phyloP scores from a whole-genome alignment of 805 yeast species.

The Saturnispora sekii region DNA sequence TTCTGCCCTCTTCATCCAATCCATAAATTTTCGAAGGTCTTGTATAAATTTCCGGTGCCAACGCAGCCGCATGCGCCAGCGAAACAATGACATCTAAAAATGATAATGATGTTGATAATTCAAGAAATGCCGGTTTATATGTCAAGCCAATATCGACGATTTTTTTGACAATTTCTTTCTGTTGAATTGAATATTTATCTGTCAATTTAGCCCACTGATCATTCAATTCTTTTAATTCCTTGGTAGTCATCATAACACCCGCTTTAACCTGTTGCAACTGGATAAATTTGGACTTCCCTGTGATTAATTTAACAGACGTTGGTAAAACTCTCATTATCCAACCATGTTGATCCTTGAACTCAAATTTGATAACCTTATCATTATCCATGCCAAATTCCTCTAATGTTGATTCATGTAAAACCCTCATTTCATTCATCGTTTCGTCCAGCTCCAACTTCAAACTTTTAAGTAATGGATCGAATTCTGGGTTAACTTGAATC shows the following conservation, averaged over 20 bases:
- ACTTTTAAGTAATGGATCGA: slow-evolving; percentile 63
- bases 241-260: slow-evolving; percentile 86
- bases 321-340: slow-evolving; percentile 94
- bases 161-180: slow-evolving; percentile 70
- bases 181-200: slow-evolving; percentile 63
- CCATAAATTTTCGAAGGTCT: slow-evolving; percentile 53
- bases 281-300: slow-evolving; percentile 49
- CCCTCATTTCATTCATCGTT: slow-evolving; percentile 44
- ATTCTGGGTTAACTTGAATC: slow-evolving; percentile 79
- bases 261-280: slow-evolving; percentile 91
- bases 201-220: slow-evolving; percentile 48
- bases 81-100: slow-evolving; percentile 75
- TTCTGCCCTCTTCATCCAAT: slow-evolving; percentile 39
- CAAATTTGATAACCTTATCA: slow-evolving; percentile 83
- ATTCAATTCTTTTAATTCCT: slow-evolving; percentile 49
- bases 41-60: slow-evolving; percentile 71
- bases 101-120: slow-evolving; percentile 53
- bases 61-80: slow-evolving; percentile 76
- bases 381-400: slow-evolving; percentile 73
- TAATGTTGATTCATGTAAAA: slow-evolving; percentile 54
- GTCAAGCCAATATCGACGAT: slow-evolving; percentile 74
- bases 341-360: slow-evolving; percentile 79
- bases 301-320: slow-evolving; percentile 71
- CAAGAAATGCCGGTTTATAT: slow-evolving; percentile 68
- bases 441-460: slow-evolving; percentile 50